Base-by-base conservation (phyloP, 495 filamentous ascomycete genomes). In the Hamigera avellanea region DNA sequence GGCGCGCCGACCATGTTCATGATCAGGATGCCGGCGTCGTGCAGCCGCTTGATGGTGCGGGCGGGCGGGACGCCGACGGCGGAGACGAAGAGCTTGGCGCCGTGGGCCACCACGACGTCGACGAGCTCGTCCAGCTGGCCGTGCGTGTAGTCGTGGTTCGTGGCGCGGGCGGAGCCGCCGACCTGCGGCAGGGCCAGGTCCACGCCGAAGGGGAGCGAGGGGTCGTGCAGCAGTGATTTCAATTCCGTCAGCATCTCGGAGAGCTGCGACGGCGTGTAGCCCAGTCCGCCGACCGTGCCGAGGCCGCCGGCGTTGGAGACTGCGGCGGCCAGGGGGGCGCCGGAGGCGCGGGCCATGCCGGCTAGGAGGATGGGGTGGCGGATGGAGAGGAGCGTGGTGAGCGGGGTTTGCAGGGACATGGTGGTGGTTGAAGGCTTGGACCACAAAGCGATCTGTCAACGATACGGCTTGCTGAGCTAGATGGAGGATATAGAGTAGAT, bases 1-100 rank as follows among this genome's bases (percentile, higher is more conserved):
- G 86, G 86, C 33, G 80, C 75, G 0, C 86, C 86, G n/a, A 93
- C 86, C 86, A 94, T 94, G 53, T 93, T 94, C 86, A 93, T 93
- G 15, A 93, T 66, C 32, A 89, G 50, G 19, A 94, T 78, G 1
- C 81, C 82, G 0, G 76, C 80, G 8, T 65, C 66, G 47, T 94
- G 86, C 14, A 94, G 62, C 26, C 71, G 53, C 48, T 83, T 73
- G 19, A 94, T 74, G 2, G 82, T 71, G 28, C 53, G 58, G 35
- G 62, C 60, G 0, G 85, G 83, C 9, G 86, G 86, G 2, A 93
- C 79, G 12, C 86, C 86, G 0, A 94, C 83, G 0, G 86, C 86
- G 27, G 63, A 73, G 35, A 93, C 83, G 51, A 94, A 94, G 33
- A 93, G 60, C 56, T 64, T 73, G n/a, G 86, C 78, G 17, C 81